Percentiles rank a stretch among this genome's conserved stretches.
phyloP scores from a whole-genome alignment of 192 early-diverging fungal genomes.

The Coemansia asiatica region DNA sequence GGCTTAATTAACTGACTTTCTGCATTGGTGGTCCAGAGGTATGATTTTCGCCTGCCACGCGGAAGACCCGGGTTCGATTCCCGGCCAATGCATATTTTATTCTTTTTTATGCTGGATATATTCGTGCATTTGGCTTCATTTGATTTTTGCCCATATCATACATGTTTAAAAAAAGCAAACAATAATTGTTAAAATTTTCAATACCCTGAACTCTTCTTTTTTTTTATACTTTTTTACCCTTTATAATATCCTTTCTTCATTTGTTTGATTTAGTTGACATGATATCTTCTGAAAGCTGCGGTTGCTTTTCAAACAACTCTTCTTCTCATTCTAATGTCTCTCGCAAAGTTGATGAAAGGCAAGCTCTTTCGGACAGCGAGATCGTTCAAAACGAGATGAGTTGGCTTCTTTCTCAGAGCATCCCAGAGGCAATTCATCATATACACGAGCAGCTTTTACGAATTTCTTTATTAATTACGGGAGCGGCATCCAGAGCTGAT shows the following conservation, averaged over 20 bases:
- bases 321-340: neutral
- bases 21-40: no score
- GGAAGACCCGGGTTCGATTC: slow-evolving; percentile 79
- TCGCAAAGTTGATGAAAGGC: no score
- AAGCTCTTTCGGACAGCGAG: neutral
- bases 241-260: no score
- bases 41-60: slow-evolving; percentile 74
- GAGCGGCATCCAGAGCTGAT: slow-evolving; percentile 5
- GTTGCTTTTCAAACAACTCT: neutral
- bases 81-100: slow-evolving; percentile 58
- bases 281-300: neutral
- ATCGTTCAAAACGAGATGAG: slow-evolving; percentile 20
- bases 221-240: no score
- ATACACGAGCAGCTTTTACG: slow-evolving; percentile 9
- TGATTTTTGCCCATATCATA: no score
- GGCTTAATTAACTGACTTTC: no score
- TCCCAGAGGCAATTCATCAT: slow-evolving; percentile 25
- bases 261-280: no score
- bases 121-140: no score
- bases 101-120: no score
- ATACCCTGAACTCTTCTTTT: no score
- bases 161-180: no score
- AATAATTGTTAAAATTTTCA: no score
- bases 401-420: slow-evolving; percentile 42
- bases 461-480: slow-evolving; percentile 16